phyloP scores from a whole-genome alignment of 495 filamentous ascomycete genomes.

The Aspergillus affinis region DNA sequence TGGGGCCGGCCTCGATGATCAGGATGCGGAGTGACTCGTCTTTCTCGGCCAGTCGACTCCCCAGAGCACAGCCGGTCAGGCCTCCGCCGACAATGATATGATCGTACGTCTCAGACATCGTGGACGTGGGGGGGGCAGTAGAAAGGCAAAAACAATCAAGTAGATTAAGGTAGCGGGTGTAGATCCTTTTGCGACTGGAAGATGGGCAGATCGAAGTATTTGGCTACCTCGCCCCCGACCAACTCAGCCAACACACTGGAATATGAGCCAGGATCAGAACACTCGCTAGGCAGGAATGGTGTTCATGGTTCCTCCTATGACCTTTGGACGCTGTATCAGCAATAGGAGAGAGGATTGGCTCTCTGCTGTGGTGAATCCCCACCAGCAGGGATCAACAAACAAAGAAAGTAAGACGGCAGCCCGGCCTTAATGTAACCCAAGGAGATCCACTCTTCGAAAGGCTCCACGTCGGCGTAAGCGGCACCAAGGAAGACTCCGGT shows the following conservation, averaged over 20 bases:
- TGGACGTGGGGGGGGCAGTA: not conserved
- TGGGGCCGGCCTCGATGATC: conserved; percentile 35
- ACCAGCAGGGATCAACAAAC: not conserved
- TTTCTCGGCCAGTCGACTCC: conserved; percentile 23
- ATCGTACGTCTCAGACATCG: conserved; percentile 15
- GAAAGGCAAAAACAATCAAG: not conserved
- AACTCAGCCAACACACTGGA: not conserved
- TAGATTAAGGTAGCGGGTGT: not conserved
- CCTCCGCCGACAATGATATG: conserved; percentile 48
- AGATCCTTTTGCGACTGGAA: not conserved
- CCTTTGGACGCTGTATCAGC: not conserved
- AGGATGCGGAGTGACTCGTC: conserved; percentile 21
- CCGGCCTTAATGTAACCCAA: not conserved
- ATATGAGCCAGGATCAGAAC: not conserved
- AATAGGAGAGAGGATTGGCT: not conserved
- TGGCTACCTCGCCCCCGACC: not conserved
- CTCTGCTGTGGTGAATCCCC: not conserved
- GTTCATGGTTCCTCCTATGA: not conserved
- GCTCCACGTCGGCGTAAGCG: not conserved
- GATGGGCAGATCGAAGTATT: conserved; percentile 4
- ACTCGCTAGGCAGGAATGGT: not conserved
- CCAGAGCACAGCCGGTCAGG: conserved; percentile 33
- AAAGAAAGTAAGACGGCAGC: not conserved
- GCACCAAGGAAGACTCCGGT: not conserved
- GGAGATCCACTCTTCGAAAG: not conserved